Base-by-base conservation (phyloP, 192 early-diverging fungal species). In the Chytriomyces confervae region DNA sequence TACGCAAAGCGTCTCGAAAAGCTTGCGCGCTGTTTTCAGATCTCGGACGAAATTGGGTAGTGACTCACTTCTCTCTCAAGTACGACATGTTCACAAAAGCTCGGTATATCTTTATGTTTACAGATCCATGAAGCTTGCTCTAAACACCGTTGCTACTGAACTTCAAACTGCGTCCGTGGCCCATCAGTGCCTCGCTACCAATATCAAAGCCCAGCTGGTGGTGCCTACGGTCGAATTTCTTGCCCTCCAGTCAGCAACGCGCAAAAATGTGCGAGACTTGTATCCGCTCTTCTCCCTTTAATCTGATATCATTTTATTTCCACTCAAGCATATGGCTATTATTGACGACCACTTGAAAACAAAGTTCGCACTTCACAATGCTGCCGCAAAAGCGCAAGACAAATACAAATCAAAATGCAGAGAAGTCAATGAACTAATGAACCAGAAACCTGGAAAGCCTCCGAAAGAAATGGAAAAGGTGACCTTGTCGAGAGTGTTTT, bases 41-140 rank as follows among this genome's bases (percentile, higher is more conserved):
- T 80, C 5, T 81, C 77, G 51, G 88, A 89, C 16, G 88, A 89
- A 76, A 80, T 84, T 43, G 84, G 86, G 87, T 86, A 50, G 5
- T 16, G n/a, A 69, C 13, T 50, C 18, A 9, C 16, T 27, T 20
- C 9, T 29, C 9, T 69, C 11, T 5, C 18, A 69, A 49, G 3
- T 16, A 69, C 36, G 9, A 69, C 36, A 48, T 4, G 16, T 46
- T 69, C 16, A 69, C 9, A 50, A 13, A 47, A 5, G 18, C 11
- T 11, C 7, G 6, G 1, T 27, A 3, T 23, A 24, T 65, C 18
- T 11, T 23, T 2, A 23, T 29, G 18, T 13, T 13, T 24, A 24
- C 7, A 86, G 83, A 7, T 86, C 87, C 5, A 64, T 89, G 46
- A 68, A 79, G 29, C 86, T 84, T 29, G 61, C 85, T 5, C 68